Evolutionary conservation across 352 stramenopile genomes (phyloP).

Genomic region (Phytopythium boreale): DNA sequence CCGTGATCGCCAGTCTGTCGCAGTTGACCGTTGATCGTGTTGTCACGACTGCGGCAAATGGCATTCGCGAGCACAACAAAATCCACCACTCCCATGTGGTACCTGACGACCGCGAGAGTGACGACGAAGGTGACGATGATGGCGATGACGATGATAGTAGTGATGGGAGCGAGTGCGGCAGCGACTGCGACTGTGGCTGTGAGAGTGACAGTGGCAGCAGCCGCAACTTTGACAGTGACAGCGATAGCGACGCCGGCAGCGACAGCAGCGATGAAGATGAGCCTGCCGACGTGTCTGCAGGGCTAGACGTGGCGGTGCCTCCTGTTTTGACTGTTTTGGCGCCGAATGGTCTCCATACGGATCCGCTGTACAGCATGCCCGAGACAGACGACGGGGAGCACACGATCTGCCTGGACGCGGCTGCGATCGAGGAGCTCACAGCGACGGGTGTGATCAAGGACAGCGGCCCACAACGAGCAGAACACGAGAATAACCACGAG

Average conservation of each 20-base stretch:
- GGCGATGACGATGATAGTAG: neutral
- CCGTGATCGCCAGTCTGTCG: neutral
- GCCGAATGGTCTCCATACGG: neutral
- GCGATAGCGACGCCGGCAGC: neutral
- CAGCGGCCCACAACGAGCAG: neutral
- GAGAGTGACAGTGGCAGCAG: neutral
- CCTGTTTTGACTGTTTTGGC: neutral
- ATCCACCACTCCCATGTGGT: no score
- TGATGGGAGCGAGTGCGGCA: slow-evolving; percentile 1
- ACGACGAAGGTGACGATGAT: neutral
- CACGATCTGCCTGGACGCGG: neutral
- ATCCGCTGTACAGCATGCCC: neutral
- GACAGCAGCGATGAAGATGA: neutral
- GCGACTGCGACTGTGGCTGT: neutral
- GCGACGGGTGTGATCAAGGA: neutral
- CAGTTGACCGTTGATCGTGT: neutral
- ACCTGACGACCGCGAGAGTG: neutral
- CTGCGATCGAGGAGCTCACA: neutral
- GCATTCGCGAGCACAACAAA: neutral
- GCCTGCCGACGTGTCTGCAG: neutral
- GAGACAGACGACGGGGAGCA: neutral
- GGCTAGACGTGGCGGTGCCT: no score
- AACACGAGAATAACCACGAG: no score
- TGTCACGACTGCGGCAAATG: neutral
- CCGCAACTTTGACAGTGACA: neutral